These are phyloP conservation scores for Mitragyna speciosa DNA, from an alignment of 257 asterid genomes.

Conservation along the genomic window DNA sequence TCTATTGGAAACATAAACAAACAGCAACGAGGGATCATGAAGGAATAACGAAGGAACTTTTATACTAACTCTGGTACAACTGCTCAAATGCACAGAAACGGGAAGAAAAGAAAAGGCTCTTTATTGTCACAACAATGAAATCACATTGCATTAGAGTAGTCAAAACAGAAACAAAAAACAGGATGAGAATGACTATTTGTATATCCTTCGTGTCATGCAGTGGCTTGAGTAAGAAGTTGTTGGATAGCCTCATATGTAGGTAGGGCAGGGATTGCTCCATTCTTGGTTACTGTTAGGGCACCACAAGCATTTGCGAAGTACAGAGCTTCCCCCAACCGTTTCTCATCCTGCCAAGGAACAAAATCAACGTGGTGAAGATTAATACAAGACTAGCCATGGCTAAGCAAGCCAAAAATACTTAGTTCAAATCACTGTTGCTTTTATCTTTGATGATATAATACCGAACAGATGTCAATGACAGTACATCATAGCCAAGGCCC, in stretches of 20 bases:
- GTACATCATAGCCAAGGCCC: not conserved
- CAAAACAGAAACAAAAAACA: not conserved
- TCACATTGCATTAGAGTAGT: not conserved
- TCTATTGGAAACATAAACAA: not conserved
- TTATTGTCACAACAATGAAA: not conserved
- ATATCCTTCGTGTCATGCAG: conserved; percentile 25
- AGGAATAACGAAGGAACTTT: too few relatives aligned
- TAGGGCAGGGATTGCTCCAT: conserved; percentile 87
- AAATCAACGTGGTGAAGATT: not conserved
- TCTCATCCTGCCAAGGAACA: conserved; percentile 56
- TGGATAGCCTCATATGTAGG: conserved; percentile 67
- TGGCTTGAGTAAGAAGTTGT: conserved; percentile 35
- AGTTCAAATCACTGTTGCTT: not conserved
- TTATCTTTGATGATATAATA: not conserved
- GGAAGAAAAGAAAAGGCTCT: not conserved
- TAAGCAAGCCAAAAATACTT: not conserved
- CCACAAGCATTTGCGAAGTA: conserved; percentile 84
- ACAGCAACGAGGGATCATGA: not conserved
- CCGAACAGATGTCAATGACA: not conserved
- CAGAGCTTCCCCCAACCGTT: conserved; percentile 58
- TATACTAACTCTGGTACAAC: not conserved
- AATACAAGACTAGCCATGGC: not conserved
- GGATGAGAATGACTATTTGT: not conserved
- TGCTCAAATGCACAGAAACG: not conserved
- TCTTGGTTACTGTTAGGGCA: conserved; percentile 81